phyloP scores from a whole-genome alignment of 192 early-diverging fungal genomes.

The Dispira simplex region DNA sequence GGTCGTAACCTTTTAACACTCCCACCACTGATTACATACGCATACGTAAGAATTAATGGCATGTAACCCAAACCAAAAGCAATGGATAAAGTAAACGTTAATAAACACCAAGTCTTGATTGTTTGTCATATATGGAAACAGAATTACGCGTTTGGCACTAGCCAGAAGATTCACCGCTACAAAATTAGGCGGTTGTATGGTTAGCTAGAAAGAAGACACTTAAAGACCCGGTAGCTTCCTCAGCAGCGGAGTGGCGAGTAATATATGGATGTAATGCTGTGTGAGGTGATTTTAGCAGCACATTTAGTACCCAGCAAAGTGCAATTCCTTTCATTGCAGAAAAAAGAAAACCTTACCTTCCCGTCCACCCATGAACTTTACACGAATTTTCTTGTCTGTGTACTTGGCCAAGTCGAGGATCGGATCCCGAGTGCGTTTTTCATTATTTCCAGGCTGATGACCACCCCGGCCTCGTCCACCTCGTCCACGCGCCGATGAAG shows the following conservation, averaged over 20 bases:
- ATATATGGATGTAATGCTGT: no score
- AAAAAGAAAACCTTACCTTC: conserved; percentile 46
- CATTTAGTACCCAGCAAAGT: no score
- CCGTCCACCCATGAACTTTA: conserved; percentile 85
- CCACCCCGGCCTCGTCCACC: conserved; percentile 30
- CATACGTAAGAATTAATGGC: conserved; percentile 3
- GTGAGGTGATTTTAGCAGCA: no score
- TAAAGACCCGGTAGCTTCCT: no score
- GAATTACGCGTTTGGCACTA: not conserved
- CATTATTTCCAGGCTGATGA: conserved; percentile 31
- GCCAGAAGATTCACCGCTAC: not conserved
- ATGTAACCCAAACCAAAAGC: not conserved
- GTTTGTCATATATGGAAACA: not conserved
- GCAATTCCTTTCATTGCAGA: not conserved
- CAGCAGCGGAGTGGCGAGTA: no score
- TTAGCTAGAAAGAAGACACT: not conserved
- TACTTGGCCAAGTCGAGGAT: conserved; percentile 92
- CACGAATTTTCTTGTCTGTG: conserved; percentile 78
- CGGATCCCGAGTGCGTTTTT: conserved; percentile 67
- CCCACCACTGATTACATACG: conserved; percentile 51
- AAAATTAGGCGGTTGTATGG: not conserved
- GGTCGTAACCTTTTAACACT: conserved; percentile 84
- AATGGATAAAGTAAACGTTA: no score
- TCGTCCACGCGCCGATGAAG: no score
- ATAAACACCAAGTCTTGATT: no score